Evolutionary conservation across 495 filamentous ascomycete species (phyloP).

Genomic region (Penicillium longicatenatum): DNA sequence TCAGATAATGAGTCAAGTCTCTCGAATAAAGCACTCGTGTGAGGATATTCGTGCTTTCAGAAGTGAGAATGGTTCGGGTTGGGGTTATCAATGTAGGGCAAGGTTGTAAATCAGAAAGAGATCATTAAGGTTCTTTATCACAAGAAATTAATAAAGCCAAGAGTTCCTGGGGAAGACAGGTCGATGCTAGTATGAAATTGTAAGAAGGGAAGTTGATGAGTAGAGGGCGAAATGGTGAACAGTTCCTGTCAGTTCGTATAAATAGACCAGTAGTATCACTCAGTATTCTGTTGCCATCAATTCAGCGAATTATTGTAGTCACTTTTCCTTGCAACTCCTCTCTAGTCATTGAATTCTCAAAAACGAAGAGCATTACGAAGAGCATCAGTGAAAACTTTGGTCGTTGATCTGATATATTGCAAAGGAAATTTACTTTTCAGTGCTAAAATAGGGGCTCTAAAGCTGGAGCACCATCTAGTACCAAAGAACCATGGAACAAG

Average conservation of each 20-base stretch:
- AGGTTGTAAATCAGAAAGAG: neutral
- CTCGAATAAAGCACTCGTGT: neutral
- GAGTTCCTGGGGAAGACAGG: neutral
- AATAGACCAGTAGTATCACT: too few species aligned
- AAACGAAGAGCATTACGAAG: too few species aligned
- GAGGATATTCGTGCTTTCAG: neutral
- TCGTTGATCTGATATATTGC: neutral
- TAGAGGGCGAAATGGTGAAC: neutral
- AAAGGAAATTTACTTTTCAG: conserved; percentile 1
- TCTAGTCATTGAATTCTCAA: neutral
- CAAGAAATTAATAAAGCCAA: neutral
- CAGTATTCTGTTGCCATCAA: too few species aligned
- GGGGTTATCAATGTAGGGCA: neutral
- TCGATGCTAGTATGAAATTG: neutral
- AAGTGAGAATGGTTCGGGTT: neutral
- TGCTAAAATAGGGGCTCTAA: neutral
- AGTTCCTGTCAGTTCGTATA: neutral
- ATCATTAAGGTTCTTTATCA: neutral
- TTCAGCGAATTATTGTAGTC: too few species aligned
- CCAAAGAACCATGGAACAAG: conserved; percentile 2
- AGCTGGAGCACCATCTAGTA: neutral
- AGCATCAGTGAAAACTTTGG: neutral
- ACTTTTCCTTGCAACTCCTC: neutral
- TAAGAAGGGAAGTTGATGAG: neutral
- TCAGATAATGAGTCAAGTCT: neutral